Evolutionary conservation across 2,329 filamentous ascomycete species (phyloP).

Genomic region (Colletotrichum trifolii): DNA sequence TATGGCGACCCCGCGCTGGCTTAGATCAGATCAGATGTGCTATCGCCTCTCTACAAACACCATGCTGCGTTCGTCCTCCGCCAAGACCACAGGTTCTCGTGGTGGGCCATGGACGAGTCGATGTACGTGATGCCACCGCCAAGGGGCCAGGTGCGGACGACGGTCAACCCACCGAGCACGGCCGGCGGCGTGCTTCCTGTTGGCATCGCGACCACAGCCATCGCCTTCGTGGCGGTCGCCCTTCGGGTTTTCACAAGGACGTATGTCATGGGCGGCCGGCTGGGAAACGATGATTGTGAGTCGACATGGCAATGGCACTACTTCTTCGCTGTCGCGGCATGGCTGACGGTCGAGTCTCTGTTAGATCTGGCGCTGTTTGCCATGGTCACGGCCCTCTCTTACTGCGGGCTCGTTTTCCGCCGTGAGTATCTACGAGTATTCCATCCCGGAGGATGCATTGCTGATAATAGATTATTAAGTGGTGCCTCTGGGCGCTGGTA

Average conservation of each 20-base stretch:
- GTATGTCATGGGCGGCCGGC: conserved; percentile 42
- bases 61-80: neutral
- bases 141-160: conserved; percentile 39
- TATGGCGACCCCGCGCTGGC: too few species aligned
- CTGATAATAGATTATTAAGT: neutral
- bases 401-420: neutral
- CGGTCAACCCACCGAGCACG: conserved; percentile 38
- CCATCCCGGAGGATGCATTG: neutral
- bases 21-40: too few species aligned
- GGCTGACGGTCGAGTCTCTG: neutral
- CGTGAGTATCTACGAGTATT: neutral
- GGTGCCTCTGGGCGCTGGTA: neutral
- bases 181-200: conserved; percentile 39
- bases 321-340: neutral
- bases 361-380: neutral
- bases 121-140: conserved; percentile 14
- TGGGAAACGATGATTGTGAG: conserved; percentile 45
- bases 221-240: conserved; percentile 40
- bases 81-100: too few species aligned
- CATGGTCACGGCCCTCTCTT: neutral
- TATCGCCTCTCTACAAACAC: neutral
- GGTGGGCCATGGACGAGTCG: neutral
- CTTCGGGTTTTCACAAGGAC: conserved; percentile 43
- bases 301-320: neutral
- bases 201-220: conserved; percentile 39